Conservation (phyloP, 345 rosid species). For the Clausena lansium region DNA sequence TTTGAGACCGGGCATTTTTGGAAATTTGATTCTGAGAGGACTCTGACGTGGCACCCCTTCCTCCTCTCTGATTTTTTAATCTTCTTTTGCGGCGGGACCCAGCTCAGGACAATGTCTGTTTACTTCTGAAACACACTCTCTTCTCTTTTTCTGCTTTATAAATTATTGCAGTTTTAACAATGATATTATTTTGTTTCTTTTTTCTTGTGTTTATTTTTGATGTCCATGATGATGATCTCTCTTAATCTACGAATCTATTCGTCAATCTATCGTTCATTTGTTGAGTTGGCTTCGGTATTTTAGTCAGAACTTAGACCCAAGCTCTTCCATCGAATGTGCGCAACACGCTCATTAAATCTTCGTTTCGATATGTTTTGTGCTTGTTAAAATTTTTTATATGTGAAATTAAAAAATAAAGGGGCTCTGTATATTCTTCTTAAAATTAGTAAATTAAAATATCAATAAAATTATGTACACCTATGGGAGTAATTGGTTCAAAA, state of each 20-base stretch:
- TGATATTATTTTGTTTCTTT: not conserved
- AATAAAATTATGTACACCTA: too few relatives aligned
- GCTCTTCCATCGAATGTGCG: not conserved
- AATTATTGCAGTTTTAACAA: too few relatives aligned
- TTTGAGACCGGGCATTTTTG: constrained; percentile 1
- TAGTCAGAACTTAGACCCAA: constrained; percentile 35
- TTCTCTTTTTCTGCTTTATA: not conserved
- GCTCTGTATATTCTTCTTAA: too few relatives aligned
- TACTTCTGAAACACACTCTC: constrained; percentile 28
- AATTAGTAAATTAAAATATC: too few relatives aligned
- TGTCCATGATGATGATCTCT: constrained; percentile 40
- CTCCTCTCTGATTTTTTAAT: not conserved
- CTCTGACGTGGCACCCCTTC: constrained; percentile 29
- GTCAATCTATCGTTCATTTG: constrained; percentile 28
- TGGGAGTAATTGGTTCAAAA: too few relatives aligned
- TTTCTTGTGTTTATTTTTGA: constrained; percentile 2
- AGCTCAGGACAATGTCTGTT: constrained; percentile 19
- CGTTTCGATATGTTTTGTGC: not conserved
- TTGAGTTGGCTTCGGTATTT: constrained; percentile 48
- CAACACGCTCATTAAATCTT: not conserved
- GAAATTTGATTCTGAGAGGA: constrained; percentile 16
- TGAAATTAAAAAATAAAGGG: not conserved
- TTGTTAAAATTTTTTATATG: not conserved
- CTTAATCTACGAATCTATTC: constrained; percentile 46
- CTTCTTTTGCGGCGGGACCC: constrained; percentile 11